A percentile compares a stretch with the other conserved stretches of the same genome.
These are phyloP conservation scores for Juglanconis oblonga DNA, from an alignment of 2,329 filamentous ascomycete genomes.

Conservation along the genomic window DNA sequence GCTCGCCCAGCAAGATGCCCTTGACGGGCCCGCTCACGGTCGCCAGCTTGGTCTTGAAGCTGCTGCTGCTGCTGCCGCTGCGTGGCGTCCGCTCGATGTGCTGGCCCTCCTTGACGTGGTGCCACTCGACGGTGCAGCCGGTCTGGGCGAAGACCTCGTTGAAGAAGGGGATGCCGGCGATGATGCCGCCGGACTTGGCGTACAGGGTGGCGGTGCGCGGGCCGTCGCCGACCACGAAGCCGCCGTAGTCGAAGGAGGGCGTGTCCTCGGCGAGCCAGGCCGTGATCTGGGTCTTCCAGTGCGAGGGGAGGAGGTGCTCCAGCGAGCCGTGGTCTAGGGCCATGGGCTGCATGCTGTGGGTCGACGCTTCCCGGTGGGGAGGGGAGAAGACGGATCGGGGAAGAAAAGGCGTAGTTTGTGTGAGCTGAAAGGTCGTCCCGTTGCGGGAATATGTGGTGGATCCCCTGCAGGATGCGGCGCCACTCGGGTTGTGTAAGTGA, in stretches of 20 bases:
- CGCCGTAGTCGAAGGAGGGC: conserved; percentile 93
- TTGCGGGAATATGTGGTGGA: not conserved
- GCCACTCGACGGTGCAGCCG: conserved; percentile 90
- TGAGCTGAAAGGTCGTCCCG: not conserved
- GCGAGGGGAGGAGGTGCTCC: conserved; percentile 74
- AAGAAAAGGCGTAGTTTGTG: not conserved
- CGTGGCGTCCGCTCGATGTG: conserved; percentile 54
- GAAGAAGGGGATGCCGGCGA: conserved; percentile 93
- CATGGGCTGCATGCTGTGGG: conserved; percentile 11
- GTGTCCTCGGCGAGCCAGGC: conserved; percentile 95
- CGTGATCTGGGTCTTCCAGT: conserved; percentile 77
- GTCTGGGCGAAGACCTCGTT: conserved; percentile 88
- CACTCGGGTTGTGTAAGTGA: not conserved
- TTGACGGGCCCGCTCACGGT: conserved; percentile 83
- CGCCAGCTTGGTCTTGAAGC: conserved; percentile 61
- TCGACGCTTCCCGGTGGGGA: too few relatives aligned
- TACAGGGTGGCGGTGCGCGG: conserved; percentile 63
- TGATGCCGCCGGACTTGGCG: conserved; percentile 70
- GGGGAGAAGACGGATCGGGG: not conserved
- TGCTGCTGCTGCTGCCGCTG: conserved; percentile 22
- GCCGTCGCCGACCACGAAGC: conserved; percentile 84
- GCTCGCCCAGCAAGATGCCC: conserved; percentile 80
- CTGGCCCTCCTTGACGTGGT: conserved; percentile 67
- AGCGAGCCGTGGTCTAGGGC: conserved; percentile 42
- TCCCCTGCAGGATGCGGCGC: not conserved